phyloP scores from a whole-genome alignment of 2,329 filamentous ascomycete species.

The Fusarium sambucinum region DNA sequence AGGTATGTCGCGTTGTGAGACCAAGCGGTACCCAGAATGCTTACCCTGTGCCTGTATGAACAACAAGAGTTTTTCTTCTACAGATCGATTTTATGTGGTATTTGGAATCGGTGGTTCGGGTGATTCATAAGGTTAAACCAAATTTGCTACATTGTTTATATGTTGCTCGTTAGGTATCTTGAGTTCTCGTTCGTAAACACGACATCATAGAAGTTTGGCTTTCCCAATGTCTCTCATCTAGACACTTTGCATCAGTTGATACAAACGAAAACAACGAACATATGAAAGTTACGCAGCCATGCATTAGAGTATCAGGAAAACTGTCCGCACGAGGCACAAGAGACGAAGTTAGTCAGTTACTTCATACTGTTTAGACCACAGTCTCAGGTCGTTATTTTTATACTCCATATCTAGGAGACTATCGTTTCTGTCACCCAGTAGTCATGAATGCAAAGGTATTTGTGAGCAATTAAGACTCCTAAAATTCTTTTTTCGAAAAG shows the following conservation, averaged over 20 bases:
- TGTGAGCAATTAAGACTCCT: neutral
- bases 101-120: neutral
- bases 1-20: neutral
- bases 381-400: too few species aligned
- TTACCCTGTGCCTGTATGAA: neutral
- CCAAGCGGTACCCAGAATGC: neutral
- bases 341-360: too few species aligned
- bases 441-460: neutral
- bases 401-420: too few species aligned
- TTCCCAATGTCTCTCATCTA: neutral
- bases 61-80: neutral
- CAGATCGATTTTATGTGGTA: neutral
- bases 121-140: neutral
- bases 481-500: neutral
- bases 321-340: too few species aligned
- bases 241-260: neutral
- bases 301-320: too few species aligned
- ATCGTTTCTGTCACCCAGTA: too few species aligned
- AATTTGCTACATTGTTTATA: too few species aligned
- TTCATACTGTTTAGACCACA: too few species aligned
- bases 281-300: neutral
- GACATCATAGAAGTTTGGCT: neutral
- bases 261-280: neutral
- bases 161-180: neutral
- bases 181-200: neutral